phyloP scores from a whole-genome alignment of 2,329 filamentous ascomycete species.

The Colletotrichum simmondsii region DNA sequence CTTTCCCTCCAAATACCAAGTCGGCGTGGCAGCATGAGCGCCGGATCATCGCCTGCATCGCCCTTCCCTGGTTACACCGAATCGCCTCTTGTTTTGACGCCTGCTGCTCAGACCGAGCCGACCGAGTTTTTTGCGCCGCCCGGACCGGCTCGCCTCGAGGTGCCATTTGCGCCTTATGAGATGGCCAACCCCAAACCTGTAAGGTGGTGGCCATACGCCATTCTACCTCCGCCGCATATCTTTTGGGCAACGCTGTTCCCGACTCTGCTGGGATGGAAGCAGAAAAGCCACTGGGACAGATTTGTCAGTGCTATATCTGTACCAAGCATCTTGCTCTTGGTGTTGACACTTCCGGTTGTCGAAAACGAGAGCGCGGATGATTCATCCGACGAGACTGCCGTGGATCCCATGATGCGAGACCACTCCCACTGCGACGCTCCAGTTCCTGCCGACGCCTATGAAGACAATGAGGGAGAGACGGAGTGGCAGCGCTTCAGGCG shows the following conservation, averaged over 20 bases:
- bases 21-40: conserved; percentile 53
- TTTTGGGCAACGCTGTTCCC: conserved; percentile 85
- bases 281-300: conserved; percentile 88
- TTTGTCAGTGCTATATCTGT: conserved; percentile 83
- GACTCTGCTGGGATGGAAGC: conserved; percentile 82
- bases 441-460: conserved; percentile 47
- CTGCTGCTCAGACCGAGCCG: conserved; percentile 51
- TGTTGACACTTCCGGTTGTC: conserved; percentile 90
- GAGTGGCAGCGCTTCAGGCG: conserved; percentile 71
- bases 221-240: conserved; percentile 78
- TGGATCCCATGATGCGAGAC: conserved; percentile 2
- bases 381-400: conserved; percentile 48
- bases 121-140: conserved; percentile 68
- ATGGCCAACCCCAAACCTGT: conserved; percentile 57
- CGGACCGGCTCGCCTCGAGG: conserved; percentile 52
- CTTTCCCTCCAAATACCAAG: conserved; percentile 61
- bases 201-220: conserved; percentile 83
- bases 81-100: conserved; percentile 58
- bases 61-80: conserved; percentile 79
- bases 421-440: conserved; percentile 46
- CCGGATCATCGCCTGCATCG: conserved; percentile 60
- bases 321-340: conserved; percentile 90
- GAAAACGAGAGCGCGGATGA: conserved; percentile 73
- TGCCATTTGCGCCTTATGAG: conserved; percentile 58
- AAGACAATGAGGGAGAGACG: conserved; percentile 53